Evolutionary conservation across 352 stramenopile genomes (phyloP).

Genomic region (Albugo laibachii): DNA sequence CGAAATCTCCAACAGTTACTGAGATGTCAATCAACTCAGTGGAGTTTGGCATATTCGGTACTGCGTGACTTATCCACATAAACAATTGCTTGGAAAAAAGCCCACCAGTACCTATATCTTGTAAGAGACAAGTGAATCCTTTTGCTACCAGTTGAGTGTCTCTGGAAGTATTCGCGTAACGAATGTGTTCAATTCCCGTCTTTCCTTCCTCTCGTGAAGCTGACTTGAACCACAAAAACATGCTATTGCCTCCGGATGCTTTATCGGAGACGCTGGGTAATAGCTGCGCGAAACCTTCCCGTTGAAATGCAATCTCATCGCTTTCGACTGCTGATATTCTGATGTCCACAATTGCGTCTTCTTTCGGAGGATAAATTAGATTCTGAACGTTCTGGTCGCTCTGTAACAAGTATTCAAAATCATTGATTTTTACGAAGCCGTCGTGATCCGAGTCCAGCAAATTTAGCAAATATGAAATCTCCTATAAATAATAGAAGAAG

Average conservation of each 20-base stretch:
- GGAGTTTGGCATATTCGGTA: constrained; percentile 18
- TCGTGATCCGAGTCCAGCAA: constrained; percentile 54
- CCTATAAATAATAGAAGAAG: constrained; percentile 12
- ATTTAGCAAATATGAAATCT: constrained; percentile 35
- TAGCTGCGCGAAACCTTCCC: constrained; percentile 39
- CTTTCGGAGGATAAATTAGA: constrained; percentile 24
- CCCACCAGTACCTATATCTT: constrained; percentile 39
- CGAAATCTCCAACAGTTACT: constrained; percentile 38
- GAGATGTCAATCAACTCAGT: constrained; percentile 49
- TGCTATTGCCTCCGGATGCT: constrained; percentile 10
- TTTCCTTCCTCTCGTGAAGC: constrained; percentile 35
- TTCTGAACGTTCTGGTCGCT: constrained; percentile 27
- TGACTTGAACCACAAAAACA: constrained; percentile 45
- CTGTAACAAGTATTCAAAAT: constrained; percentile 57
- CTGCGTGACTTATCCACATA: constrained; percentile 44
- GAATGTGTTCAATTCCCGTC: constrained; percentile 40
- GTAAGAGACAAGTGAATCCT: constrained; percentile 52
- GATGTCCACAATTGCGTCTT: constrained; percentile 35
- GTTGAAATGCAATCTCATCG: constrained; percentile 27
- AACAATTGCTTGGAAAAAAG: constrained; percentile 56
- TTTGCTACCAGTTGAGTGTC: constrained; percentile 58
- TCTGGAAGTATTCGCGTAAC: constrained; percentile 28
- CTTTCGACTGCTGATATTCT: constrained; percentile 36
- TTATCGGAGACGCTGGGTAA: constrained; percentile 33
- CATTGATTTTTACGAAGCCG: constrained; percentile 33